A percentile compares a stretch with the other conserved stretches of the same genome.
phyloP scores from a whole-genome alignment of 23 red algal genomes.

The Gracilaria gracilis region DNA sequence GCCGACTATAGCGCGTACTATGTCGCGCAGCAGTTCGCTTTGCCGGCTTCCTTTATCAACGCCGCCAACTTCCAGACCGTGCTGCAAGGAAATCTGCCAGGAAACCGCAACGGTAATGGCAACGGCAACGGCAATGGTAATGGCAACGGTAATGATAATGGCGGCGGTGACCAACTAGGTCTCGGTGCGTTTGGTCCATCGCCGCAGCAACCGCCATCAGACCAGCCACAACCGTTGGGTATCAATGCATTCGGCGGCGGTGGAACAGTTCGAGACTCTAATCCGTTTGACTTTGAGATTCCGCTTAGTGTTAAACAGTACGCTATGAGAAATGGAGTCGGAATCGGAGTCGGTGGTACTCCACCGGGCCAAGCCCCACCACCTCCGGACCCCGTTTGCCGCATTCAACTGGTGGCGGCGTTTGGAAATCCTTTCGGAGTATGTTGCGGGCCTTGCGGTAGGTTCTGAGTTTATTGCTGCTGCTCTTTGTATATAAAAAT shows the following conservation, averaged over 20 bases:
- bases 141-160: neutral
- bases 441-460: neutral
- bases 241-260: neutral
- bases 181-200: neutral
- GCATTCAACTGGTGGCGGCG: too few species aligned
- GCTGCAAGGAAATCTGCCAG: neutral
- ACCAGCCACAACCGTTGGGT: neutral
- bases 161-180: neutral
- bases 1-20: neutral
- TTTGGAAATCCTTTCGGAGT: too few species aligned
- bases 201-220: neutral
- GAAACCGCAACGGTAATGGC: neutral
- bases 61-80: neutral
- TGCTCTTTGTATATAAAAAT: neutral
- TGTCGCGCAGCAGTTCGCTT: conserved; percentile 7
- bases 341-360: neutral
- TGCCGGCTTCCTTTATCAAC: neutral
- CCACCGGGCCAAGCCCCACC: neutral
- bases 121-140: neutral
- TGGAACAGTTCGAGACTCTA: neutral
- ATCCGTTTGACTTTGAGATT: neutral
- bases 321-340: neutral
- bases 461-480: neutral
- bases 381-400: neutral
- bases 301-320: neutral